Evolutionary conservation across 768 basidiomycete genomes (phyloP), one percentile per base, ranked within the genome.

Genomic region (Auricularia auricula-judae): DNA sequence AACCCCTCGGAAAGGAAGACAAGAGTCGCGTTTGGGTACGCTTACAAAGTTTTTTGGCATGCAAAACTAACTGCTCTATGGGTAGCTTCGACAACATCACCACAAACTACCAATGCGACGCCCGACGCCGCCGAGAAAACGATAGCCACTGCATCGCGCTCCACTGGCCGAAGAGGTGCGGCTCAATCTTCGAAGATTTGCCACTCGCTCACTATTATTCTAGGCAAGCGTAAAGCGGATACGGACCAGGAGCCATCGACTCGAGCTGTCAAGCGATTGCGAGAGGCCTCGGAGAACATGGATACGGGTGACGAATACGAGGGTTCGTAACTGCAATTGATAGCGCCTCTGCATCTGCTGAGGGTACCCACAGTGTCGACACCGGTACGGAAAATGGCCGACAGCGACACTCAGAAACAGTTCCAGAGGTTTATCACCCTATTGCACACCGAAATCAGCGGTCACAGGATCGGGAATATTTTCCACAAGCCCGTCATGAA

Each of bases 401-500:
- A n/a, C 44, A 51, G 42, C 62, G 54, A 66, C 62, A 33, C 64
- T 68, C 34, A 64, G 65, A 90, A 88, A 67, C 83, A 83, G 36
- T 93, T 93, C 72, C 89, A 93, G 72, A 86, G 83, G 63, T 84
- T 94, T 44, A 91, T 97, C 62, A 80, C 81, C 64, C 84, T 90
- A 80, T 79, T 96, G 36, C 87, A 92, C 71, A 84, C 86, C 14
- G 85, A 87, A 66, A 93, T 96, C 66, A 86, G 87, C 1, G 85
- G 87, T 70, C 91, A 94, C 71, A 85, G 90, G 43, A 89, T 90
- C 68, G 94, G 91, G 62, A 91, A 87, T 66, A 89, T 96, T 63
- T 96, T 96, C 71, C 88, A 90, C 70, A 88, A 89, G 68, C 93
- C 94, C 29, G 93, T 98, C 74, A 91, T 88, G 72, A 82, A 83